phyloP scores from a whole-genome alignment of 2,329 filamentous ascomycete genomes.

The Botrytis elliptica region DNA sequence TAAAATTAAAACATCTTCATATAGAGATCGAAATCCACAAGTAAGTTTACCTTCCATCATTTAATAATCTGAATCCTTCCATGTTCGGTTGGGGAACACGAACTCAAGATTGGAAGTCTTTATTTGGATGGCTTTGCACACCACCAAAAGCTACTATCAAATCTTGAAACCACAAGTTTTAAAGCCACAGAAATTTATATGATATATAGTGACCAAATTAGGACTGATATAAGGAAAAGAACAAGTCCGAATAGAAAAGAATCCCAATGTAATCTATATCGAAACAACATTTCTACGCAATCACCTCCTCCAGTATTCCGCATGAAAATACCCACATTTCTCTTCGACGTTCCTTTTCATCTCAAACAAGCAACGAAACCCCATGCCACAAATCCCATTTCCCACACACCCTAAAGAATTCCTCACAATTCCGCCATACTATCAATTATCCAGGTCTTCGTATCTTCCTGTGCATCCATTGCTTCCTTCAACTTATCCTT shows the following conservation, averaged over 20 bases:
- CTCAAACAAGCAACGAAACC: neutral
- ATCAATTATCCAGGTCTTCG: conserved; percentile 26
- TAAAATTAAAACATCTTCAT: neutral
- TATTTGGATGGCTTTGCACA: rapidly evolving
- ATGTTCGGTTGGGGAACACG: neutral
- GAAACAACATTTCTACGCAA: neutral
- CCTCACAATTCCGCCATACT: conserved; percentile 18
- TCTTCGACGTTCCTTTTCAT: no score
- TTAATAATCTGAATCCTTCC: neutral
- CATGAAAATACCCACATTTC: neutral
- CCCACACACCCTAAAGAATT: neutral
- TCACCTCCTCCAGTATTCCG: neutral
- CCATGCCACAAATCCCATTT: no score
- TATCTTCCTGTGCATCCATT: conserved; percentile 27
- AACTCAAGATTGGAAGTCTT: neutral
- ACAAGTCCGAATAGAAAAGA: neutral
- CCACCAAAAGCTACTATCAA: neutral
- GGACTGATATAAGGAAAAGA: rapidly evolving
- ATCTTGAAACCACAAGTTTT: neutral
- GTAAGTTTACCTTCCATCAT: neutral
- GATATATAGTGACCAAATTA: neutral
- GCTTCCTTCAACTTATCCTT: conserved; percentile 26
- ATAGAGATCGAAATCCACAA: neutral
- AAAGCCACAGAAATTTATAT: neutral
- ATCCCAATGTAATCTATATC: neutral